Base-by-base conservation (phyloP, 371 early-diverging fungal genomes). In the Coemansia sp. region DNA sequence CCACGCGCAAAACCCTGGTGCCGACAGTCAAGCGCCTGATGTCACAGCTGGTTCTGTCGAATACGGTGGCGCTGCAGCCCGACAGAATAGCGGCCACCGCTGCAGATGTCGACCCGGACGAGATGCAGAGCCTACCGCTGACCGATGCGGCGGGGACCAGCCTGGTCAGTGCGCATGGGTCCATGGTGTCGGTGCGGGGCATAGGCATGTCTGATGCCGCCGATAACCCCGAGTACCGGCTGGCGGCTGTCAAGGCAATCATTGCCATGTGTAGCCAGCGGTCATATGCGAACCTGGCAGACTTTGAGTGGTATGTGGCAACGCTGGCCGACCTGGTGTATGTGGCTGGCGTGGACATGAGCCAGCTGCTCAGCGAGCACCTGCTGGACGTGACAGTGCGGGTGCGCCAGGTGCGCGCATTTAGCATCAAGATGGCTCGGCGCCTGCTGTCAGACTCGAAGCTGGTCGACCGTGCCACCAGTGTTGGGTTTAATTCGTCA, bases 241-340 rank as follows among this genome's bases (percentile, higher is more conserved):
- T 81, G 5, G 85, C 89, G 48, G 91, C 93, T 31, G 86, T 94
- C 52, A 80, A 88, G 56, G 85, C 89, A 9, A 92, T 97, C 42
- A 59, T 96, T 3, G 77, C 75, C 45, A 89, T 96, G 72, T 94
- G 95, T 70, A 86, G 90, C 16, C 86, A 86, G 47, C 85, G 91
- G 67, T 88, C 89, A 12, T 98, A 94, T 56, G 85, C 83, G 20
- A 85, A 92, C 65, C 78, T 96, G 20, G 77, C 86, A n/a, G 90
- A 94, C 70, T 95, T 96, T 82, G 95, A 95, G 69, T 98, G 98
- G 98, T 95, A 95, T 71, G 83, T 96, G 30, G 82, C 86, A 3
- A 84, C 89, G 0, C 81, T 97, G 34, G 85, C 89, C 2, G 90
- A 89, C 54, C 80, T 97, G 16, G 86, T 88, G 0, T 84, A 88